These are phyloP conservation scores for Stagonosporopsis cucurbitacearum DNA, from an alignment of 2,329 filamentous ascomycete species.

Conservation along the genomic window DNA sequence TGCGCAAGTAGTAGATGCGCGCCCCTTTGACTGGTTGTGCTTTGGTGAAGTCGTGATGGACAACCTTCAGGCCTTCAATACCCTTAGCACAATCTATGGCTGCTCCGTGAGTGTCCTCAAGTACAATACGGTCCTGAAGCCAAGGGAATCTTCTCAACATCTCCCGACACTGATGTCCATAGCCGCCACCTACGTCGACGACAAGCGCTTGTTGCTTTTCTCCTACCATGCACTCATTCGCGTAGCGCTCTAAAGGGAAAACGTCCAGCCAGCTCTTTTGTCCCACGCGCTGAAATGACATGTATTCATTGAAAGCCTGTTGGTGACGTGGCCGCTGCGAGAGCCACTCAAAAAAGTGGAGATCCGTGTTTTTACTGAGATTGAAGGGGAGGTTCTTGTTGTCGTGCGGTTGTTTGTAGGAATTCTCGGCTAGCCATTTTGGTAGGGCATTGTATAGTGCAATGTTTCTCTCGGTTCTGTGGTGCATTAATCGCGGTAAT, in stretches of 20 bases:
- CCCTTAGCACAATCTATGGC: background rate
- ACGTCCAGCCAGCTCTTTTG: slow-evolving; percentile 1
- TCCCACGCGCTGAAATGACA: background rate
- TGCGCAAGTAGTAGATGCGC: background rate
- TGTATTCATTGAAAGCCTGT: slow-evolving; percentile 1
- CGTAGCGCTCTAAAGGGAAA: background rate
- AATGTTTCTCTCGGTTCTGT: background rate
- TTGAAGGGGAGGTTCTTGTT: background rate
- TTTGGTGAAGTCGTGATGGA: background rate
- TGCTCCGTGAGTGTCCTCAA: background rate
- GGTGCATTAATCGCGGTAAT: background rate
- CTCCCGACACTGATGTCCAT: background rate
- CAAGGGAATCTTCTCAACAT: background rate
- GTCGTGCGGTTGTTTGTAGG: background rate
- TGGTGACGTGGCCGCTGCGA: background rate
- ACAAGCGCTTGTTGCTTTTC: background rate
- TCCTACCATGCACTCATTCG: background rate
- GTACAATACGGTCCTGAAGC: background rate
- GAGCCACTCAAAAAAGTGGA: background rate
- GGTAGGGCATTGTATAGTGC: background rate
- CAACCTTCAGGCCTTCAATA: background rate
- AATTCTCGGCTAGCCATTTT: background rate
- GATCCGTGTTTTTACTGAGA: background rate
- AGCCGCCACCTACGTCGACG: background rate
- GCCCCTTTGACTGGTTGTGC: slow-evolving; percentile 1